A percentile compares a stretch with the other conserved stretches of the same genome.
phyloP scores from a whole-genome alignment of 495 filamentous ascomycete species.

The Podospora conica region DNA sequence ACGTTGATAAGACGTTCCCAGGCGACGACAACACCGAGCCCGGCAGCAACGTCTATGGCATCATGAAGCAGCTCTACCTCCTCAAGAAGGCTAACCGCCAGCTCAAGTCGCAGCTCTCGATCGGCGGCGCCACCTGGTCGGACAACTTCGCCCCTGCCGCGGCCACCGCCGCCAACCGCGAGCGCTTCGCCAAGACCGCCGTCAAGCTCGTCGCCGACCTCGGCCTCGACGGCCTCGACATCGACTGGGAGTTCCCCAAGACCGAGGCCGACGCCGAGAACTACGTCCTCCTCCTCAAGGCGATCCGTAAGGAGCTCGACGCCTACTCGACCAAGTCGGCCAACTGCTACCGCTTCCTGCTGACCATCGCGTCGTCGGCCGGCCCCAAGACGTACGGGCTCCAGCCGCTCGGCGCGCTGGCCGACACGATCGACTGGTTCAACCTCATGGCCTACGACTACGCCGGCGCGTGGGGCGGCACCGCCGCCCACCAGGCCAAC shows the following conservation, averaged over 20 bases:
- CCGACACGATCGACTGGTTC: conserved; percentile 69
- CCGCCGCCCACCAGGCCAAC: conserved; percentile 71
- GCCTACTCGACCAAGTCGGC: conserved; percentile 48
- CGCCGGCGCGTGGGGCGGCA: conserved; percentile 59
- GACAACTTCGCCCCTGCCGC: conserved; percentile 67
- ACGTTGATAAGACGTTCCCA: conserved; percentile 72
- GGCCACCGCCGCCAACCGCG: conserved; percentile 46
- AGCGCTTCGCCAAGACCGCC: conserved; percentile 60
- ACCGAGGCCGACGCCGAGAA: conserved; percentile 57
- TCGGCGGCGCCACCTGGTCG: conserved; percentile 89
- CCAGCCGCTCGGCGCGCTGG: conserved; percentile 61
- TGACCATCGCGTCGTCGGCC: conserved; percentile 64
- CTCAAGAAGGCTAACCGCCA: conserved; percentile 79
- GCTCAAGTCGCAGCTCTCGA: conserved; percentile 79
- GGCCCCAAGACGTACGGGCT: conserved; percentile 61
- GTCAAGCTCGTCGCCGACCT: conserved; percentile 59
- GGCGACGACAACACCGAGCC: conserved; percentile 30
- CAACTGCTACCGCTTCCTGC: conserved; percentile 54
- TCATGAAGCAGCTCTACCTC: conserved; percentile 78
- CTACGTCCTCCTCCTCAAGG: conserved; percentile 64
- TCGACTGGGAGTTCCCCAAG: conserved; percentile 53
- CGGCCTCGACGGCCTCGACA: conserved; percentile 44
- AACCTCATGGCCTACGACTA: conserved; percentile 82
- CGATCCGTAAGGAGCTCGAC: conserved; percentile 59
- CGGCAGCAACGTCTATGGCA: conserved; percentile 70